Evolutionary conservation across 1,139 yeast genomes (phyloP), one percentile per base, ranked within the genome.

Genomic region (Saccharomyces hybrid): DNA sequence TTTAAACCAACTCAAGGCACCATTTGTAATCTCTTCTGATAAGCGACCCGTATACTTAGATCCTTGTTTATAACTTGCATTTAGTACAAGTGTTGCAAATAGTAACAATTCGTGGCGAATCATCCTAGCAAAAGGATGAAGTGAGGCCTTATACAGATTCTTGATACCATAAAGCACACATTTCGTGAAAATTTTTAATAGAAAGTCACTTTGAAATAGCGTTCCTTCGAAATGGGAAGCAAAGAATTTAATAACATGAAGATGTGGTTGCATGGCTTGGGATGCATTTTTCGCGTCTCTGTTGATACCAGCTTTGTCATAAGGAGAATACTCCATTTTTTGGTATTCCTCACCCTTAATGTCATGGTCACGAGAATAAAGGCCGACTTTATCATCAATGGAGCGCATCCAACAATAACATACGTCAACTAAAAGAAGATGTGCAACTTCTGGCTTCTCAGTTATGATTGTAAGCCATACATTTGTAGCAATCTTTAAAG

Each of bases 261-360:
- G 72, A 68, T 93, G 98, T 0, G 96, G 88, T 55, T 84, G 84
- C 62, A 89, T 76, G n/a, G 76, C 70, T 52, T 77, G 73, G 7
- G 77, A 74, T 0, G 82, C 81, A 3, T 69, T 59, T 4, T 71
- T 70, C 1, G 89, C 82, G 38, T 75, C 70, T 59, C 78, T 78
- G 56, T 81, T 79, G 13, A 84, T 77, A 8, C 74, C 77, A 49
- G 76, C 76, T 61, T 82, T 83, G 70, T 87, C 85, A 52, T 95
- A 83, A 14, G 99, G 98, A 0, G 90, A 76, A 66, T 95, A 95
- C 61, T 88, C 96, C 99, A 93, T 93, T 57, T 76, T 78, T 59
- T 79, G 74, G 65, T 77, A 86, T 56, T 85, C 89, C 6, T 95
- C 86, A n/a, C n/a, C n/a, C n/a, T n/a, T n/a, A n/a, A 82, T 69